Base-by-base conservation (phyloP, 331 rosid genomes). In the Acacia concinna region DNA sequence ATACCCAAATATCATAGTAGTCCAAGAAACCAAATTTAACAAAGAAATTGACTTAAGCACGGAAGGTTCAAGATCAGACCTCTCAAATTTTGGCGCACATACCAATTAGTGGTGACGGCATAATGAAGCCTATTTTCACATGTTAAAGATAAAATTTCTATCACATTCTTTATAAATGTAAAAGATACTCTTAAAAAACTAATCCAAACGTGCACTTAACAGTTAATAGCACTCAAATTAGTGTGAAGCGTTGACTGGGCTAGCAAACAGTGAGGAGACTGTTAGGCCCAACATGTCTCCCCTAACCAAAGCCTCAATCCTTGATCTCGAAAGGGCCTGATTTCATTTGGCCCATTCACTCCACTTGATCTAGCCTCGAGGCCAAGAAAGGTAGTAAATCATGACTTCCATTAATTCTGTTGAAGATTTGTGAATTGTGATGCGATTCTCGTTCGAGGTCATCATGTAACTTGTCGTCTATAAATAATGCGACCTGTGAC, bases 1-100 rank as follows among this genome's bases (percentile, higher is more conserved):
- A 75, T 88, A 93, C 75, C 91, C 97, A 27, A 82, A 88, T 75
- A 93, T 84, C 93, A 93, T 81, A 3, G 90, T 84, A 64, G 94
- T 93, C 91, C 93, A 87, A 68, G 93, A 88, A 74, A 88, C 78
- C 0, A 83, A 73, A 85, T 78, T 93, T 71, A 63, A 73, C 5
- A 43, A 32, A 65, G 56, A 71, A 80, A 89, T 89, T 18, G 90
- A 89, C 56, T 89, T 83, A 60, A 90, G 90, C 71, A 89, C 89
- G 18, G 82, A 81, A 49, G 84, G 85, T 12, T 88, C 94, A 59
- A 74, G 64, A 78, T 86, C 86, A 0, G 88, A n/a, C 54, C 83
- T 62, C 28, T 87, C 87, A 31, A 89, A 89, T 78, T 9, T 89
- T 91, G 0, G 91, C 79, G 75, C 89, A 86, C 94, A 91, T 88